These are phyloP conservation scores for Populus deltoides DNA, from an alignment of 345 rosid genomes.

Conservation along the genomic window DNA sequence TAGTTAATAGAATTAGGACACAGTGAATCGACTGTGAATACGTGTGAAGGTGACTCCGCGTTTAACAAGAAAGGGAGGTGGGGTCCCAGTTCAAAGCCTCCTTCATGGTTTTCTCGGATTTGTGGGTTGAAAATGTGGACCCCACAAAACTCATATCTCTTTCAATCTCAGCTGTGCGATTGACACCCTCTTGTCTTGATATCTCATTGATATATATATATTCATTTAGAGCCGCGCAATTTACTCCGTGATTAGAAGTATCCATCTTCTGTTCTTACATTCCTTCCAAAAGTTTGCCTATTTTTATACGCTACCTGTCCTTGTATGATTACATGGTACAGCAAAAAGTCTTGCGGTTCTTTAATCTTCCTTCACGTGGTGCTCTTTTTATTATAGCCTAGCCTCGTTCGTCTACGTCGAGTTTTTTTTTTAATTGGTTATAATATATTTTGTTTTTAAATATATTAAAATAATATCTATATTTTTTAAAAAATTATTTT, in stretches of 20 bases:
- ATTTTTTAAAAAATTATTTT: too few species aligned
- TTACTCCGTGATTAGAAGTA: constrained; percentile 32
- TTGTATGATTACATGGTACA: not conserved
- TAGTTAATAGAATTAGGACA: too few species aligned
- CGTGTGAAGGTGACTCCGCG: too few species aligned
- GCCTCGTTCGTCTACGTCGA: too few species aligned
- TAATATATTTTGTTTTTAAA: too few species aligned
- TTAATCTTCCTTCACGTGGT: not conserved
- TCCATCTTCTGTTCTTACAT: not conserved
- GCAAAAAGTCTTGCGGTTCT: not conserved
- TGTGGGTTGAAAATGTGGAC: not conserved
- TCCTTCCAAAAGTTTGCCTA: not conserved
- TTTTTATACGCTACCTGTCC: not conserved
- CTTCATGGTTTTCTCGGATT: too few species aligned
- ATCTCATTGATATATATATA: not conserved
- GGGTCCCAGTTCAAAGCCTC: too few species aligned
- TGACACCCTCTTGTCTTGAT: not conserved
- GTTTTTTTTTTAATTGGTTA: too few species aligned
- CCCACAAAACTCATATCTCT: not conserved
- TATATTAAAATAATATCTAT: too few species aligned
- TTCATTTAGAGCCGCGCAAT: constrained; percentile 26
- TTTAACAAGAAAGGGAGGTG: too few species aligned
- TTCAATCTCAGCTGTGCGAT: constrained; percentile 27
- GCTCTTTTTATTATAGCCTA: too few species aligned
- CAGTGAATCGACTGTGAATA: too few species aligned